Base-by-base conservation (phyloP, 768 basidiomycete species). In the Terana coerulea region DNA sequence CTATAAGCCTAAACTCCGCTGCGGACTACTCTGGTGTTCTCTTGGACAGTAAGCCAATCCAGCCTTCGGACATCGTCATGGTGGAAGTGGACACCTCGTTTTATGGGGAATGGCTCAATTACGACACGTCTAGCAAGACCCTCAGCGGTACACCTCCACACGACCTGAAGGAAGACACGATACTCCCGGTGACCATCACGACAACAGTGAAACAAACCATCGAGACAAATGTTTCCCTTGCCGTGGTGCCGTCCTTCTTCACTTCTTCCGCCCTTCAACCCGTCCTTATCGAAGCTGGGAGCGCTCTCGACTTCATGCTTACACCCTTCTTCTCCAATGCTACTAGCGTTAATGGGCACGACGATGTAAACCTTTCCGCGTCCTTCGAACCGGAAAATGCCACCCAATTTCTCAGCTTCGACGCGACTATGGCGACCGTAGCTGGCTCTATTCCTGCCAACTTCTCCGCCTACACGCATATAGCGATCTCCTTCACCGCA, bases 181-280 rank as follows among this genome's bases (percentile, higher is more conserved):
- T 69, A 19, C 54, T 64, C 3, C 80, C 84, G 10, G 78, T 88
- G 26, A 78, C 69, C 24, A 62, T 97, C 34, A 77, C 68, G 19
- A 78, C 88, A 1, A 65, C 72, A 15, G 83, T 86, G 66, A 84
- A 88, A 60, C 86, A 92, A 65, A 77, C 79, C 0, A 58, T 91
- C 52, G 67, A 73, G 17, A 82, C 85, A 17, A 82, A 75, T 55
- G 72, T 95, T 29, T 72, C 79, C 2, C 61, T 98, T 55, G 78
- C 78, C 24, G 64, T 90, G 19, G 80, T 86, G 8, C 77, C 85
- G 3, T 87, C 91, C 3, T 88, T 80, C 65, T 95, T 97, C 70
- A 70, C 77, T 10, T 55, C 71, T 19, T 70, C 80, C 19, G 67
- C 71, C 28, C 68, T 91, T 37, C 80, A 86, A 15, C 73, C 81